Evolutionary conservation across 176 grass and related monocot genomes (phyloP).

Genomic region (Coix lacrymajobi): DNA sequence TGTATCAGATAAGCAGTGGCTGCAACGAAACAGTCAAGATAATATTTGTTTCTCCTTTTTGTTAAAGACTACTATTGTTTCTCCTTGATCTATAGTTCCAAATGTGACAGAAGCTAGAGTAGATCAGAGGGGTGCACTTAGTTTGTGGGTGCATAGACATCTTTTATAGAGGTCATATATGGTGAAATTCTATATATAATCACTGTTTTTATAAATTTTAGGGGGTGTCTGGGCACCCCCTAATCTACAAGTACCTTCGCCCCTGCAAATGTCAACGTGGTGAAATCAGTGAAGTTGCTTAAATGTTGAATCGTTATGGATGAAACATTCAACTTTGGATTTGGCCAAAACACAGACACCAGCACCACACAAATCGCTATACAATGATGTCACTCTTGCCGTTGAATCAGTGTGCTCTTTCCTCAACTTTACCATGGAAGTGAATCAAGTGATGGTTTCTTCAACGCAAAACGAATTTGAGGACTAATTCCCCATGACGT

Average conservation of each 20-base stretch:
- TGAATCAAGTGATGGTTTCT: not conserved
- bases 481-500: not conserved
- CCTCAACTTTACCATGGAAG: not conserved
- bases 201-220: too few species aligned
- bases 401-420: not conserved
- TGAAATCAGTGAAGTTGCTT: not conserved
- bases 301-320: not conserved
- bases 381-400: not conserved
- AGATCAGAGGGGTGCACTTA: too few species aligned
- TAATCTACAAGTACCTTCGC: too few species aligned
- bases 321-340: slow-evolving; percentile 25
- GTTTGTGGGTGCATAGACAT: too few species aligned
- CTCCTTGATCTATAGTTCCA: not conserved
- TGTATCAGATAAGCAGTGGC: not conserved
- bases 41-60: not conserved
- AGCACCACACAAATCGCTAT: not conserved
- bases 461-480: not conserved
- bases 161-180: too few species aligned
- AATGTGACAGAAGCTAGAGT: too few species aligned
- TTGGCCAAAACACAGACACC: not conserved
- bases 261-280: not conserved
- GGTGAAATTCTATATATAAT: too few species aligned
- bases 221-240: too few species aligned
- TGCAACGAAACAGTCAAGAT: slow-evolving; percentile 24
- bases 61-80: not conserved